Evolutionary conservation across 208 protist genomes (phyloP).

Genomic region (Trypanosoma caninum): DNA sequence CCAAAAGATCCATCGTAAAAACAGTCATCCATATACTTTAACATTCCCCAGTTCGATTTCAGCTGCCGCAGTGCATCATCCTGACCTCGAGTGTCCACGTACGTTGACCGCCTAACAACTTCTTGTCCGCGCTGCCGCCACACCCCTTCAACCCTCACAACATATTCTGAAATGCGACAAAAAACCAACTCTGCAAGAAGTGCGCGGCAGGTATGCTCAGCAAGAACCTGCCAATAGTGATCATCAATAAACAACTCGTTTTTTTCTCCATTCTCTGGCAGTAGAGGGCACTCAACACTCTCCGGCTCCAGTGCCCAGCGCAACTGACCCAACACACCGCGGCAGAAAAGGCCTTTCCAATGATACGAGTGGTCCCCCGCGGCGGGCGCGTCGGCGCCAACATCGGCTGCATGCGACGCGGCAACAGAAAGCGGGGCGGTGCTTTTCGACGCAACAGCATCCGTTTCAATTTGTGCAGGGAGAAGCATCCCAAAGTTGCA

Average conservation of each 20-base stretch:
- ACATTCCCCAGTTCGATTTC: conserved; percentile 26
- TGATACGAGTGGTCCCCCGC: conserved; percentile 20
- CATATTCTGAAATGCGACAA: conserved; percentile 53
- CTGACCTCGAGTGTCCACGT: neutral
- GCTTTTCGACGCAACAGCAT: too few relatives aligned
- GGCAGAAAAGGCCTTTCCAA: conserved; percentile 31
- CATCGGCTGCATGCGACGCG: conserved; percentile 1
- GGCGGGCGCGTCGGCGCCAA: neutral
- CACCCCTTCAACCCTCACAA: conserved; percentile 48
- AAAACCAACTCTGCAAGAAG: conserved; percentile 52
- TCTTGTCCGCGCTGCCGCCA: conserved; percentile 28
- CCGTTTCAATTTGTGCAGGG: too few relatives aligned
- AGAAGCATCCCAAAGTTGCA: conserved; percentile 37
- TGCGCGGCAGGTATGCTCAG: conserved; percentile 44
- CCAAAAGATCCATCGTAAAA: conserved; percentile 23
- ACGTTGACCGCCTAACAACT: neutral
- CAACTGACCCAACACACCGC: conserved; percentile 62
- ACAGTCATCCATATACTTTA: conserved; percentile 22
- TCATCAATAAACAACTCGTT: neutral
- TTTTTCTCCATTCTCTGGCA: neutral
- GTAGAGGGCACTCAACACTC: conserved; percentile 23
- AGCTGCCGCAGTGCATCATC: conserved; percentile 5
- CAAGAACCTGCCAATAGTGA: conserved; percentile 32
- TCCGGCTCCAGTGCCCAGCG: conserved; percentile 64
- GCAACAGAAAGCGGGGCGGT: neutral